These are phyloP conservation scores for Exophiala dermatitidis DNA, from an alignment of 2,329 filamentous ascomycete species.

Conservation along the genomic window DNA sequence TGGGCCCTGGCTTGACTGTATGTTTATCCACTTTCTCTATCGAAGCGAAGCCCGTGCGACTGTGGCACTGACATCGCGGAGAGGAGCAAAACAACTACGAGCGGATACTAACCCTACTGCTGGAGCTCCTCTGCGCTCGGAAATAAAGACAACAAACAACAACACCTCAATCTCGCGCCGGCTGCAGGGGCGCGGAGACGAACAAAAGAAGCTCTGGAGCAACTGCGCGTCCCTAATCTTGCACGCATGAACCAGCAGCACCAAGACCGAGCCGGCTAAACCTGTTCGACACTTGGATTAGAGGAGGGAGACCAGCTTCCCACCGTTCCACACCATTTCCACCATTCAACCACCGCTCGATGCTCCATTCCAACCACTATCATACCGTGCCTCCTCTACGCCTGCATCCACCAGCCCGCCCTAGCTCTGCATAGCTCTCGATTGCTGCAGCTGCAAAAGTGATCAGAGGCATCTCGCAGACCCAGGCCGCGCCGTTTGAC, in stretches of 20 bases:
- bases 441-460: slow-evolving; percentile 12
- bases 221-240: slow-evolving; percentile 12
- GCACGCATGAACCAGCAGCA: slow-evolving; percentile 19
- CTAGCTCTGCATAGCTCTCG: slow-evolving; percentile 22
- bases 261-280: slow-evolving; percentile 22
- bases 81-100: too few relatives aligned
- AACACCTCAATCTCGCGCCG: slow-evolving; percentile 7
- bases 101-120: background rate
- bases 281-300: slow-evolving; percentile 16
- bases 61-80: background rate
- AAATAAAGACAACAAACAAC: background rate
- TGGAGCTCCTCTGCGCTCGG: slow-evolving; percentile 1
- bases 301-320: slow-evolving; percentile 22
- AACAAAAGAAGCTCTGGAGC: background rate
- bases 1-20: background rate
- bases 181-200: slow-evolving; percentile 18
- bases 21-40: slow-evolving; percentile 22
- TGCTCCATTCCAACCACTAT: slow-evolving; percentile 17
- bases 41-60: slow-evolving; percentile 2
- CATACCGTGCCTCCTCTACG: slow-evolving; percentile 1
- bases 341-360: slow-evolving; percentile 2
- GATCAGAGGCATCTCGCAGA: slow-evolving; percentile 10
- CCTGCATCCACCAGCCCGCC: slow-evolving; percentile 19
- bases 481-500: background rate
- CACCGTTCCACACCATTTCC: slow-evolving; percentile 2